These are phyloP conservation scores for Trichoderma koningiopsis DNA, from an alignment of 2,329 filamentous ascomycete genomes.

Conservation along the genomic window DNA sequence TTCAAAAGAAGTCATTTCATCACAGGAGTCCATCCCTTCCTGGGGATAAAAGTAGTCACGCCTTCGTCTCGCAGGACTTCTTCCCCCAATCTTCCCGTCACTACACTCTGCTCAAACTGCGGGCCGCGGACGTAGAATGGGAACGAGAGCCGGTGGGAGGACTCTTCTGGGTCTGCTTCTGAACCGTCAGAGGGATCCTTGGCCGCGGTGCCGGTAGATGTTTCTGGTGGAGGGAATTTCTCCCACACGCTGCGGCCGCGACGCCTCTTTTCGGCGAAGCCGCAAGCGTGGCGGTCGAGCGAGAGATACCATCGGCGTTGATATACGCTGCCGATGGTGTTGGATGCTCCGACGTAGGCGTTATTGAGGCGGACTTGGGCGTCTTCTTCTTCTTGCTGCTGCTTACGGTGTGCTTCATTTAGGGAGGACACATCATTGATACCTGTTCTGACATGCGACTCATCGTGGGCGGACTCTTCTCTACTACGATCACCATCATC, in stretches of 20 bases:
- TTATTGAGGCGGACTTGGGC: conserved; percentile 61
- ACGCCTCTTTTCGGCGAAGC: conserved; percentile 50
- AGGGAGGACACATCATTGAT: conserved; percentile 37
- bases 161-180: background rate
- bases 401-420: conserved; percentile 47
- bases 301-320: conserved; percentile 68
- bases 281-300: conserved; percentile 61
- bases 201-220: background rate
- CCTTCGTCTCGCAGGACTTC: conserved; percentile 65
- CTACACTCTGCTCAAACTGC: conserved; percentile 64
- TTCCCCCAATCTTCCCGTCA: conserved; percentile 61
- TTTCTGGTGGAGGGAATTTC: background rate
- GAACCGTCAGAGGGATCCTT: background rate
- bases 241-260: conserved; percentile 27
- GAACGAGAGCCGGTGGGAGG: conserved; percentile 44
- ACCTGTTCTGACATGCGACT: conserved; percentile 20
- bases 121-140: conserved; percentile 64
- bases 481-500: conserved; percentile 22
- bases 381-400: conserved; percentile 46
- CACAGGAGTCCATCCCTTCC: conserved; percentile 61
- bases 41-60: conserved; percentile 56
- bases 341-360: conserved; percentile 66
- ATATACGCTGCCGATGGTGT: conserved; percentile 67
- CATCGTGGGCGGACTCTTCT: conserved; percentile 28
- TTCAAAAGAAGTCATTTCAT: conserved; percentile 37